Base-by-base conservation (phyloP, 805 yeast genomes). In the Monosporozyma yasuniensis region DNA sequence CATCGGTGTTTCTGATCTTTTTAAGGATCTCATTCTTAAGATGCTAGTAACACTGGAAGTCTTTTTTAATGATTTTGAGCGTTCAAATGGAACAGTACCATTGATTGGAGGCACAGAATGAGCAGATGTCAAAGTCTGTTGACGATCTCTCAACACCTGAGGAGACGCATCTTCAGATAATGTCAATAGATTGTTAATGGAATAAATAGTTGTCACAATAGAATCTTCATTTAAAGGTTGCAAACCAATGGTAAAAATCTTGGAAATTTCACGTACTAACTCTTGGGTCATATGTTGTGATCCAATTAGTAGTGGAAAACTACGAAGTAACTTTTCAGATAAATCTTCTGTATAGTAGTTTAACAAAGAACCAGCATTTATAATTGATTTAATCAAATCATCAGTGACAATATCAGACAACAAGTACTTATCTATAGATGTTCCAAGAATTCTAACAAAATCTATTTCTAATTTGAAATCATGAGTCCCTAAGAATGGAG, bases 171-270 rank as follows among this genome's bases (percentile, higher is more conserved):
- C 76, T 52, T 68, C 77, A 14, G 76, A 81, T 48, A 73, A 77
- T 47, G 83, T 77, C 30, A 91, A 68, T 52, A 85, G 65, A 62
- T 93, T 93, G 18, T 86, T 80, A 54, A 91, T 73, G 0, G 95
- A 81, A 67, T 93, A 93, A 47, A 93, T 80, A 1, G 91, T 78
- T 7, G 96, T 83, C 8, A 89, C 86, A 21, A 85, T 81, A 1
- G 87, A 79, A 61, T 89, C 96, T 60, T 88, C 91, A 18, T 89
- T 79, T 48, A 85, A 71, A 8, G 79, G 77, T 50, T 76, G 78
- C 56, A 87, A 71, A 3, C 90, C 88, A 46, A 76, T 64, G 0
- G 90, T 84, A 37, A 89, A 77, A 35, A 78, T 69, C 48, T 68
- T 65, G 0, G 93, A 76, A 2, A 83, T 74, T 5, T 71, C 67